Evolutionary conservation across 2,329 filamentous ascomycete genomes (phyloP).

Genomic region (Claviceps quebecensis): DNA sequence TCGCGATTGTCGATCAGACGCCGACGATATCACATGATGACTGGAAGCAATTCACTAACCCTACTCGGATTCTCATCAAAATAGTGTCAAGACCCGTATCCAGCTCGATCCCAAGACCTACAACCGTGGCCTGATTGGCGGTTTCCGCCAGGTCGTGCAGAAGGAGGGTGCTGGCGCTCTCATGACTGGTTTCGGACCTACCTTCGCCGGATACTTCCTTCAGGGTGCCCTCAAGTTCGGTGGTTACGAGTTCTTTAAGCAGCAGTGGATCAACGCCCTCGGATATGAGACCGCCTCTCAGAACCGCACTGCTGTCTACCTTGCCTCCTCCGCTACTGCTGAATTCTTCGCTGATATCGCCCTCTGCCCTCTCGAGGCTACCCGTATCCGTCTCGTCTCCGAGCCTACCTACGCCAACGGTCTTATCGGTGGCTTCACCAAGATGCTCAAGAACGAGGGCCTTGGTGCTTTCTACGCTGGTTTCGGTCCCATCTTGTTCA

Average conservation of each 20-base stretch:
- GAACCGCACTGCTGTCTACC: slow-evolving; percentile 72
- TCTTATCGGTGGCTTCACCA: slow-evolving; percentile 64
- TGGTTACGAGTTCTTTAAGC: slow-evolving; percentile 94
- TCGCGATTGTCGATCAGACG: background rate
- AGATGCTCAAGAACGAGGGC: slow-evolving; percentile 75
- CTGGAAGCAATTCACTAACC: slow-evolving; percentile 1
- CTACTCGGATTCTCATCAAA: background rate
- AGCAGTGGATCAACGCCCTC: slow-evolving; percentile 68
- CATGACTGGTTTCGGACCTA: slow-evolving; percentile 73
- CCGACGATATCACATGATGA: background rate
- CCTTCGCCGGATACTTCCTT: slow-evolving; percentile 82
- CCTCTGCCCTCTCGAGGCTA: slow-evolving; percentile 83
- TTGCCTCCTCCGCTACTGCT: slow-evolving; percentile 50
- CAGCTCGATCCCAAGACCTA: slow-evolving; percentile 83
- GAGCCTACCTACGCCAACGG: slow-evolving; percentile 75
- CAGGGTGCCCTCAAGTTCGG: slow-evolving; percentile 90
- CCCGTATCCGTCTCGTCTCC: slow-evolving; percentile 84
- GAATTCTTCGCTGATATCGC: slow-evolving; percentile 66
- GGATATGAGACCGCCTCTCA: slow-evolving; percentile 65
- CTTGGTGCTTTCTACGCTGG: slow-evolving; percentile 79
- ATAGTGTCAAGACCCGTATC: slow-evolving; percentile 87
- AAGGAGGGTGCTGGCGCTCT: slow-evolving; percentile 79
- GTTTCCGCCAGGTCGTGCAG: slow-evolving; percentile 72
- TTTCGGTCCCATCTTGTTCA: slow-evolving; percentile 72
- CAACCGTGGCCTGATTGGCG: slow-evolving; percentile 76